Conservation (phyloP, 2,329 filamentous ascomycete species). For the Aureobasidium pullulans region DNA sequence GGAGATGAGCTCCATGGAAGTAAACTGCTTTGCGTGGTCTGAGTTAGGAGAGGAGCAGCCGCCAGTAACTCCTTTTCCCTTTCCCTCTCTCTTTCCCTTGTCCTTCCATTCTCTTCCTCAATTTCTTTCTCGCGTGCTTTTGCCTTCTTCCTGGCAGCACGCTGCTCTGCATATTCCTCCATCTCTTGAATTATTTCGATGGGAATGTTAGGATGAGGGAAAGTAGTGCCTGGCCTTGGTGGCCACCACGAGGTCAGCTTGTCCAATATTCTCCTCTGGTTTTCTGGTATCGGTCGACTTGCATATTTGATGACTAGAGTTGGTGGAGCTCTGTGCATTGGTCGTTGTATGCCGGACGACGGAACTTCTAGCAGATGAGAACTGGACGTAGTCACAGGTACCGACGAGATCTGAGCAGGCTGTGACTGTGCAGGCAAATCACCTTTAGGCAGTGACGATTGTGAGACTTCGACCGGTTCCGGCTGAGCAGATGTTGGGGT, state of each 20-base stretch:
- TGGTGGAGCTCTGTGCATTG: constrained; percentile 1
- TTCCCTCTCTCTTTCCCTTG: no score
- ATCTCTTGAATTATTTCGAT: constrained; percentile 25
- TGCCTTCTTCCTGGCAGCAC: background rate
- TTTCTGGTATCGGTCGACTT: constrained; percentile 30
- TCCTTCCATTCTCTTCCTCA: background rate
- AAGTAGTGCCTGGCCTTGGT: constrained; percentile 27
- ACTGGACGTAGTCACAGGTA: constrained; percentile 16
- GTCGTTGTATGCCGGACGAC: background rate
- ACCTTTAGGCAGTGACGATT: constrained; percentile 7
- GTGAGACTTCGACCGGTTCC: constrained; percentile 1
- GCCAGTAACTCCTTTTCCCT: background rate
- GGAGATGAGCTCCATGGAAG: background rate
- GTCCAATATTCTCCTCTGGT: constrained; percentile 45
- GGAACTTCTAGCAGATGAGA: background rate
- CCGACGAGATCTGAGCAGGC: background rate
- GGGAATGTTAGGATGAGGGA: constrained; percentile 34
- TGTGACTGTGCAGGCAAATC: background rate
- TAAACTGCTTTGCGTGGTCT: background rate
- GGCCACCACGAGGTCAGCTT: constrained; percentile 35
- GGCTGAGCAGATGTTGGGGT: background rate
- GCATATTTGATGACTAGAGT: constrained; percentile 18
- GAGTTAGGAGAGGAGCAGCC: background rate
- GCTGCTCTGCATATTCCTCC: background rate
- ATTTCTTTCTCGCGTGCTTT: background rate